These are phyloP conservation scores for Coniochaeta sp. DNA, from an alignment of 2,329 filamentous ascomycete species.

Conservation along the genomic window DNA sequence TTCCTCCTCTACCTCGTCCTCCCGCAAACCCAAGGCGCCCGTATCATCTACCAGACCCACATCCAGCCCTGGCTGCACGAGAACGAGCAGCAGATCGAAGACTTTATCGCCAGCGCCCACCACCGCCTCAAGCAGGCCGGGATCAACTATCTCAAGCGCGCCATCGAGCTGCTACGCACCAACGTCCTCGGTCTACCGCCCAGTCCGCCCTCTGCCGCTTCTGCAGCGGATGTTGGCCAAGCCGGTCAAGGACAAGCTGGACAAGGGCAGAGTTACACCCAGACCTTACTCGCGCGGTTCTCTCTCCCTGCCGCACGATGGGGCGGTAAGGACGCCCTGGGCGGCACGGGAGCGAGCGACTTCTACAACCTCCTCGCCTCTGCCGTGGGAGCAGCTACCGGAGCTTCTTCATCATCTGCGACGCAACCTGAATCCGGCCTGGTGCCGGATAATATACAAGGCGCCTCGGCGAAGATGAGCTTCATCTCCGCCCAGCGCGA, in stretches of 20 bases:
- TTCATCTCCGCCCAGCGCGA: slow-evolving; percentile 78
- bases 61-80: slow-evolving; percentile 82
- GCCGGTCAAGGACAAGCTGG: slow-evolving; percentile 23
- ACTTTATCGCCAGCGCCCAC: slow-evolving; percentile 77
- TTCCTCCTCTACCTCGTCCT: slow-evolving; percentile 92
- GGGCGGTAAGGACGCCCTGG: slow-evolving; percentile 24
- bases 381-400: slow-evolving; percentile 59
- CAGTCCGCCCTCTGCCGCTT: slow-evolving; percentile 23
- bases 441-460: slow-evolving; percentile 62
- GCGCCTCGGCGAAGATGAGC: slow-evolving; percentile 58
- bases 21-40: slow-evolving; percentile 93
- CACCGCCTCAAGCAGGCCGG: slow-evolving; percentile 72
- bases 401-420: slow-evolving; percentile 23
- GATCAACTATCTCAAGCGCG: slow-evolving; percentile 65
- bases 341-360: slow-evolving; percentile 37
- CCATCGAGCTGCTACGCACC: slow-evolving; percentile 65
- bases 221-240: background rate
- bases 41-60: slow-evolving; percentile 74
- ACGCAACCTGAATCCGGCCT: slow-evolving; percentile 34
- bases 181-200: slow-evolving; percentile 74
- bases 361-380: slow-evolving; percentile 73
- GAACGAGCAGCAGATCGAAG: slow-evolving; percentile 84
- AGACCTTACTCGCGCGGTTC: slow-evolving; percentile 78
- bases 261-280: slow-evolving; percentile 58
- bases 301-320: slow-evolving; percentile 67